Conservation (phyloP, 2,329 filamentous ascomycete genomes). For the Talaromyces verruculosus region DNA sequence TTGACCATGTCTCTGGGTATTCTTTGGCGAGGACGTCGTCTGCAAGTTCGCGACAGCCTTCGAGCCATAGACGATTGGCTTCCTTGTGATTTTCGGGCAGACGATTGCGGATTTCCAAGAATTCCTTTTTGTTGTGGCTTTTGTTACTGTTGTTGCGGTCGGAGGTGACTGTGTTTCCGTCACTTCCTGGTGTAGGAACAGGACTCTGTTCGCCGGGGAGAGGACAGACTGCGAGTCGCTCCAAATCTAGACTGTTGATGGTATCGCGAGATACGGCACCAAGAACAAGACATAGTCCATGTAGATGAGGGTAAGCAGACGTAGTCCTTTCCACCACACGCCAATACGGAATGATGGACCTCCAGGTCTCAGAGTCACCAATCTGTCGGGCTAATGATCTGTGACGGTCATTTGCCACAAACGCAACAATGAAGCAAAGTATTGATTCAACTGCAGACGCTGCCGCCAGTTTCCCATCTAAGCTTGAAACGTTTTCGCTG, state of each 20-base stretch:
- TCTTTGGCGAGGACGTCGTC: slow-evolving; percentile 42
- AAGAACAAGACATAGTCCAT: slow-evolving; percentile 47
- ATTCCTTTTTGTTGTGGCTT: slow-evolving; percentile 37
- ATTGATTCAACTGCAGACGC: slow-evolving; percentile 47
- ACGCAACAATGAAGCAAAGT: slow-evolving; percentile 50
- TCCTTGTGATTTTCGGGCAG: slow-evolving; percentile 44
- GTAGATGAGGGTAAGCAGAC: slow-evolving; percentile 40
- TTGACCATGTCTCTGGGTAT: slow-evolving; percentile 49
- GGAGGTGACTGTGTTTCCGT: slow-evolving; percentile 38
- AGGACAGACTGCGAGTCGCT: slow-evolving; percentile 44
- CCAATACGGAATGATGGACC: slow-evolving; percentile 50
- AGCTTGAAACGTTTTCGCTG: slow-evolving; percentile 27
- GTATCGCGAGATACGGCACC: slow-evolving; percentile 49
- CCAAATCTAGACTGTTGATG: slow-evolving; percentile 47
- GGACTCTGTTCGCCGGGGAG: slow-evolving; percentile 41
- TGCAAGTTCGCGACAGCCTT: slow-evolving; percentile 43
- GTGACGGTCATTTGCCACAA: slow-evolving; percentile 44
- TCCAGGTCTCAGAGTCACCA: slow-evolving; percentile 47
- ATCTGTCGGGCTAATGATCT: slow-evolving; percentile 39
- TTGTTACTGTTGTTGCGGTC: slow-evolving; percentile 39
- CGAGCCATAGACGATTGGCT: slow-evolving; percentile 46
- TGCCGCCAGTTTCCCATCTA: slow-evolving; percentile 40
- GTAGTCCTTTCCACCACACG: slow-evolving; percentile 44
- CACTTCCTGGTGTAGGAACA: slow-evolving; percentile 46
- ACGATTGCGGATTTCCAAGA: slow-evolving; percentile 41